A percentile compares a stretch with the other conserved stretches of the same genome.
Evolutionary conservation across 495 filamentous ascomycete species (phyloP).

Genomic region (Hypoxylon rickii): DNA sequence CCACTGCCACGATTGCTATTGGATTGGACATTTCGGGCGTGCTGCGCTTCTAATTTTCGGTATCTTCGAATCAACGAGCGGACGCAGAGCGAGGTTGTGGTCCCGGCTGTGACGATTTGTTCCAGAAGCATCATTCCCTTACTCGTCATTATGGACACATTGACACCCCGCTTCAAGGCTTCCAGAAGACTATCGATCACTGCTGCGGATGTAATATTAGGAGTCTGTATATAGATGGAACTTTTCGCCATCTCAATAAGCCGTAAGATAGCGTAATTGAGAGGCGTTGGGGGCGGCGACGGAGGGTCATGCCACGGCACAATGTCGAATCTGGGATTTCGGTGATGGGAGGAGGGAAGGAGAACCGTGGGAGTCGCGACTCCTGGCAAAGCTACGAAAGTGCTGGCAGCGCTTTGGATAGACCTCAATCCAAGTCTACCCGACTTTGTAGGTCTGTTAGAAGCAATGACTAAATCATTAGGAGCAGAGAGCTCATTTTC

Average conservation of each 20-base stretch:
- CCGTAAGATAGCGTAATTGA: constrained; percentile 64
- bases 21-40: neutral
- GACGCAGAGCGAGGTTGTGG: constrained; percentile 63
- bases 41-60: constrained; percentile 29
- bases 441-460: constrained; percentile 2
- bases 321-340: constrained; percentile 58
- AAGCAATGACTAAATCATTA: neutral
- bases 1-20: neutral
- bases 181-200: constrained; percentile 59
- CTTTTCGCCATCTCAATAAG: constrained; percentile 55
- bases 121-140: constrained; percentile 72
- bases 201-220: constrained; percentile 67
- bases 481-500: constrained; percentile 26
- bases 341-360: constrained; percentile 70
- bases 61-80: constrained; percentile 56
- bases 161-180: constrained; percentile 61
- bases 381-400: constrained; percentile 5
- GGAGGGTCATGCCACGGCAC: constrained; percentile 50
- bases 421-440: constrained; percentile 13
- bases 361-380: constrained; percentile 54
- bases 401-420: constrained; percentile 14
- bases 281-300: constrained; percentile 63
- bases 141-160: constrained; percentile 66
- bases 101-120: constrained; percentile 72
- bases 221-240: constrained; percentile 68